Evolutionary conservation across 805 yeast species (phyloP), one percentile per base, ranked within the genome.

Genomic region (Wickerhamomyces alni): DNA sequence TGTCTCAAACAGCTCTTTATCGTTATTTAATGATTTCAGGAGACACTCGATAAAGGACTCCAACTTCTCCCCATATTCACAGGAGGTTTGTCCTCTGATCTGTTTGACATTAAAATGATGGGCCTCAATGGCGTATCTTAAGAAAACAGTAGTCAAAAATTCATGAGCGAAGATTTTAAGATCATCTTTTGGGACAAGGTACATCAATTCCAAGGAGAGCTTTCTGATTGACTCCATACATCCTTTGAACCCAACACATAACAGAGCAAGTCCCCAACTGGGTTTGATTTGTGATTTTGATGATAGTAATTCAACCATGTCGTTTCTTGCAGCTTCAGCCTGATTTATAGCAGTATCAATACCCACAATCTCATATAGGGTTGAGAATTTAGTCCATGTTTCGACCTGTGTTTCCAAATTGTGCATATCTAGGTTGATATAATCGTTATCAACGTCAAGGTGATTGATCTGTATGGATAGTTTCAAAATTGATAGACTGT

Each of bases 271-370:
- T 0, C 85, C 82, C 89, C 95, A 87, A 1, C 80, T 68, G 1
- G 80, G 69, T 27, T 80, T 79, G 37, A 87, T 71, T 18, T 62
- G 48, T 0, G 85, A 74, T 2, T 58, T 45, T 3, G 74, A 69
- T 0, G 68, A 54, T 18, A 86, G 66, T 12, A 85, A 57, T 1
- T 62, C 62, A 2, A 76, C 55, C 33, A 88, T 74, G 50, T 86
- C 95, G 8, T 62, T 62, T 1, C 72, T 60, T 0, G 93, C 91
- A 11, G 87, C 95, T 48, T 80, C 80, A 1, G 89, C 78, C 59
- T 89, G 96, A 50, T 89, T 88, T 50, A 86, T 62, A 0, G 96
- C 84, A 0, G 96, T 78, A 56, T 88, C 96, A 30, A 88, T 71
- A 1, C 87, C 93, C 21, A 86, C 62, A 35, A 88, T 83, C 53